Evolutionary conservation across 352 stramenopile genomes (phyloP), one percentile per base, ranked within the genome.

Genomic region (Phytophthora chlamydospora): DNA sequence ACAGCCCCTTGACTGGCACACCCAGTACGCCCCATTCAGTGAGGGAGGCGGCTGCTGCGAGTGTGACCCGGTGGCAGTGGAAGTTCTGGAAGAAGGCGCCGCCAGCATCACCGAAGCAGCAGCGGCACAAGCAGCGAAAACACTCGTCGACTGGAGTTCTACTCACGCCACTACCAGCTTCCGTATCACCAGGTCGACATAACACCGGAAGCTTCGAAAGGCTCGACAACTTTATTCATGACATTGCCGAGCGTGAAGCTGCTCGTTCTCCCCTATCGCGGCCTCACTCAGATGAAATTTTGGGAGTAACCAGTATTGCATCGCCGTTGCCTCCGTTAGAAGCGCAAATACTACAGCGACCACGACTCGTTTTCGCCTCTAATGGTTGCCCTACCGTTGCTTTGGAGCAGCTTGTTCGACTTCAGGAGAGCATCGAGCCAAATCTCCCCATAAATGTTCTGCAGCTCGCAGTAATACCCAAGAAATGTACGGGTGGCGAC

Each of bases 391-490:
- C 62, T 21, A 63, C 45, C 11, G 24, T 71, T 41, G 38, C 11
- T 14, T 43, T 83, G 24, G 82, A 91, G 36, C 74, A 89, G 56
- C 71, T 89, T 38, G 17, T 91, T 1, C 74, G 71, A 16, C 60
- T 86, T 21, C 68, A 85, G 12, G 82, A 89, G 21, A 64, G 50
- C 24, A 38, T 17, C 35, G 71, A 61, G 6, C 35, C 36, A 3
- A 64, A 55, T 7, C 38, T 49, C 4, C 56, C 48, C 11, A 14
- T 58, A 14, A 81, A 81, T 33, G 63, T 70, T 3, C 60, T 89
- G 1, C 72, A 83, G 19, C 70, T 91, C 16, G 40, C 71, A n/a
- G 34, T 54, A 17, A 52, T 87, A 5, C 77, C 82, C 1, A 78
- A 77, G 19, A 89, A 86, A 42, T 85, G 78, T 36, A 42, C 73